Percentiles rank a stretch among this genome's conserved stretches.
Conservation (phyloP, 371 early-diverging fungal species). For the Fennellomyces sp. region DNA sequence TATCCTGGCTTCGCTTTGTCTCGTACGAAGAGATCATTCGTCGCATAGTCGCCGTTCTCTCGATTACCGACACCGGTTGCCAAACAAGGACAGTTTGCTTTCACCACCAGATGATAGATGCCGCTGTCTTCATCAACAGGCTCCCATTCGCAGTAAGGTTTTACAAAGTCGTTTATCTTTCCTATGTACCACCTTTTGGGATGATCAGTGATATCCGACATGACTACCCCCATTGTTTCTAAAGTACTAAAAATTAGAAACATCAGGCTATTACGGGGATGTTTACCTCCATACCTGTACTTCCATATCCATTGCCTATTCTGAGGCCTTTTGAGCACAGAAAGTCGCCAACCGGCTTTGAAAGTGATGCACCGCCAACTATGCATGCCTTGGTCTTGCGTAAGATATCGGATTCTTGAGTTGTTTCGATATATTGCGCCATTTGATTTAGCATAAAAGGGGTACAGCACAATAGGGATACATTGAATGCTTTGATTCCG, state of each 20-base stretch:
- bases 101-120: slow-evolving; percentile 14
- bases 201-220: background rate
- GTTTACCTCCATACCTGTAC: too few species aligned
- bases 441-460: slow-evolving; percentile 12
- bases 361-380: slow-evolving; percentile 17
- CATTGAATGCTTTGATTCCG: background rate
- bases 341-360: background rate
- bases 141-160: slow-evolving; percentile 9
- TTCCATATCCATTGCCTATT: too few species aligned
- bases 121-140: background rate
- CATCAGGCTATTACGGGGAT: too few species aligned
- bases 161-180: too few species aligned
- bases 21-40: slow-evolving; percentile 31
- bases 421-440: slow-evolving; percentile 4
- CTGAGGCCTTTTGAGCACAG: too few species aligned
- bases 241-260: too few species aligned
- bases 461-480: background rate
- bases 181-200: slow-evolving; percentile 10
- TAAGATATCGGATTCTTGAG: background rate
- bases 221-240: background rate
- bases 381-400: background rate
- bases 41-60: slow-evolving; percentile 31
- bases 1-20: slow-evolving; percentile 10
- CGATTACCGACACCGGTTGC: slow-evolving; percentile 21
- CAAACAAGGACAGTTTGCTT: slow-evolving; percentile 13